phyloP scores from a whole-genome alignment of 140 eudicot species.

The Oenanthe javanica region DNA sequence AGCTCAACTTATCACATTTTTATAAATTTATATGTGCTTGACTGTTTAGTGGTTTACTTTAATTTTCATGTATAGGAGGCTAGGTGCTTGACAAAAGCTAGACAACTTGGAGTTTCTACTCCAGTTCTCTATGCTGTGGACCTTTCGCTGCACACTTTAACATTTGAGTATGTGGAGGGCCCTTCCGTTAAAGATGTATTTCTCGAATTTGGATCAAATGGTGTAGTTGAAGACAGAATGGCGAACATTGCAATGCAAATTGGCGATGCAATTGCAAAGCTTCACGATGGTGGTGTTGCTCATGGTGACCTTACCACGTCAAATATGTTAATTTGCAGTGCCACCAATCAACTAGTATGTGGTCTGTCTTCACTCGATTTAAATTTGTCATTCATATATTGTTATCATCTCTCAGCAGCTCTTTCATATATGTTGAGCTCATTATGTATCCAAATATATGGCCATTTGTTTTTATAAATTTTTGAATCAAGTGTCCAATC shows the following conservation, averaged over 20 bases:
- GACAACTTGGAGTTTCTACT: constrained; percentile 83
- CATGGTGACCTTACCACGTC: constrained; percentile 98
- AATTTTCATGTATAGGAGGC: constrained; percentile 52
- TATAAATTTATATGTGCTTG: neutral
- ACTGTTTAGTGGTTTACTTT: constrained; percentile 8
- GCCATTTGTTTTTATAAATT: neutral
- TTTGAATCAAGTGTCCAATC: neutral
- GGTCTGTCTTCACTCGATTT: neutral
- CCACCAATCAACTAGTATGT: constrained; percentile 68
- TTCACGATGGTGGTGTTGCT: constrained; percentile 90
- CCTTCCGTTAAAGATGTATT: constrained; percentile 72
- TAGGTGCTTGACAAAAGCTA: constrained; percentile 90
- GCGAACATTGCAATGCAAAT: constrained; percentile 73
- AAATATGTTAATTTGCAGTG: constrained; percentile 72
- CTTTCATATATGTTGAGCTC: neutral
- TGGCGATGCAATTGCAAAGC: constrained; percentile 70
- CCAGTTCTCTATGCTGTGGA: constrained; percentile 89
- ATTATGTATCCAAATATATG: neutral
- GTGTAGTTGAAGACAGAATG: constrained; percentile 69
- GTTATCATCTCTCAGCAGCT: neutral
- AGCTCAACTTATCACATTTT: neutral
- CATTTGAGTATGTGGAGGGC: constrained; percentile 85
- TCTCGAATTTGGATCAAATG: constrained; percentile 66
- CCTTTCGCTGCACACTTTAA: constrained; percentile 47
- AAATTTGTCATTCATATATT: neutral